These are phyloP conservation scores for Neurospora sp. DNA, from an alignment of 495 filamentous ascomycete species.

Conservation along the genomic window DNA sequence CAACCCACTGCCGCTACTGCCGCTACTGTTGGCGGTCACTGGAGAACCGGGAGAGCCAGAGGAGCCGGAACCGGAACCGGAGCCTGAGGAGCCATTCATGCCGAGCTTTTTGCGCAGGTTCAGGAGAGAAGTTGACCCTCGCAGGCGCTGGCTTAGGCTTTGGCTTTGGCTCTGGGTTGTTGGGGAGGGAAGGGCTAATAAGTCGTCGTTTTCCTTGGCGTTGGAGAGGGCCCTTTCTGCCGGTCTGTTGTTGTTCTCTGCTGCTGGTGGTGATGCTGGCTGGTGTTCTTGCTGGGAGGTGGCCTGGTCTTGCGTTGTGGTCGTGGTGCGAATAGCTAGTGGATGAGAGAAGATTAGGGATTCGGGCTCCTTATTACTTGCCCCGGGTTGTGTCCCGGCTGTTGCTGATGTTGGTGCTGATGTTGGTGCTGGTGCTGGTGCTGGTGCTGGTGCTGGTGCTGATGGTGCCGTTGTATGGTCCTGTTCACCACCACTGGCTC, in stretches of 20 bases:
- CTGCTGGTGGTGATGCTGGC: neutral
- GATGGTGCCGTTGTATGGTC: neutral
- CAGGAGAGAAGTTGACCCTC: neutral
- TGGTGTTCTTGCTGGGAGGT: neutral
- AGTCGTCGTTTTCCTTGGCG: neutral
- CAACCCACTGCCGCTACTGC: neutral
- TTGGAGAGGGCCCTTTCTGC: neutral
- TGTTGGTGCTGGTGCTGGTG: neutral
- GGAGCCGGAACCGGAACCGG: neutral
- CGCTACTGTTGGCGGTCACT: neutral
- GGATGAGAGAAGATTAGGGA: neutral
- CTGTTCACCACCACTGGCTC: neutral
- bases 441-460: neutral
- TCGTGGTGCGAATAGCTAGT: neutral
- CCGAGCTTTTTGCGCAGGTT: neutral
- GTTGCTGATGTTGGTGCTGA: neutral
- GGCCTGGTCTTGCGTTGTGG: neutral
- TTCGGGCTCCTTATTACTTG: neutral
- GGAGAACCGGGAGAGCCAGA: neutral
- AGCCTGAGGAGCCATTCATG: neutral
- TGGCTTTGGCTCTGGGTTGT: neutral
- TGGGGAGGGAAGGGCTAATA: neutral
- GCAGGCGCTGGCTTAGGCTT: neutral
- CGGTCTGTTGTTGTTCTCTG: neutral
- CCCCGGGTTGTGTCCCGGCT: neutral